Evolutionary conservation across 768 basidiomycete species (phyloP), one percentile per base, ranked within the genome.

Genomic region (Cyclocybe cylindracea): DNA sequence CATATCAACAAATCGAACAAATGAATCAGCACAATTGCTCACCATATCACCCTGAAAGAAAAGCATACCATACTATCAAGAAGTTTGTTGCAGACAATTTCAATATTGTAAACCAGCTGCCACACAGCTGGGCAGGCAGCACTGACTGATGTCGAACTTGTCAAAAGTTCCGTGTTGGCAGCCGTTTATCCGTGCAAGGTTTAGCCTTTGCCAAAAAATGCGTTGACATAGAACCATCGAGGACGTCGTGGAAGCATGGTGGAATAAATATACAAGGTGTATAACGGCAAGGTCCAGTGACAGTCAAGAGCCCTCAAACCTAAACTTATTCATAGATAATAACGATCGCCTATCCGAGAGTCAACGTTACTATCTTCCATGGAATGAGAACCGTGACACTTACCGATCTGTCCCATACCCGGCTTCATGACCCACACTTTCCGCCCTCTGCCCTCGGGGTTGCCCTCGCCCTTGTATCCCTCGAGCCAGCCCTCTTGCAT

Each of bases 381-480:
- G 47, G 24, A 39, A 32, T 42, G 7, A 35, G 24, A 18, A 38
- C 38, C 13, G 48, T 8, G 48, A 37, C 31, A 59, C 79, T 39
- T 54, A 88, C 91, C 91, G 46, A 94, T 92, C 48, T 91, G 89
- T 0, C 92, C 92, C 83, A 94, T 86, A 10, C 92, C 92, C 31
- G 92, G 92, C 56, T 90, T 82, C 74, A 94, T 85, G 10, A 88
- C 76, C 87, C 91, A 94, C 10, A 87, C 83, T 65, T 87, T 86
- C 41, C 79, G 74, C 9, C 84, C 80, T 50, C 76, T 71, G 19
- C 77, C 78, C 50, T 76, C 67, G 3, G 74, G 68, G 51, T 78
- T 73, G 33, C 72, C 76, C 54, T 81, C 79, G 2, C 76, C 78
- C 46, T 78, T 70, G 41, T 78, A 78, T 32, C 78, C 76, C 54